Evolutionary conservation across 2,329 filamentous ascomycete genomes (phyloP).

Genomic region (Sclerotinia sclerotiorum): DNA sequence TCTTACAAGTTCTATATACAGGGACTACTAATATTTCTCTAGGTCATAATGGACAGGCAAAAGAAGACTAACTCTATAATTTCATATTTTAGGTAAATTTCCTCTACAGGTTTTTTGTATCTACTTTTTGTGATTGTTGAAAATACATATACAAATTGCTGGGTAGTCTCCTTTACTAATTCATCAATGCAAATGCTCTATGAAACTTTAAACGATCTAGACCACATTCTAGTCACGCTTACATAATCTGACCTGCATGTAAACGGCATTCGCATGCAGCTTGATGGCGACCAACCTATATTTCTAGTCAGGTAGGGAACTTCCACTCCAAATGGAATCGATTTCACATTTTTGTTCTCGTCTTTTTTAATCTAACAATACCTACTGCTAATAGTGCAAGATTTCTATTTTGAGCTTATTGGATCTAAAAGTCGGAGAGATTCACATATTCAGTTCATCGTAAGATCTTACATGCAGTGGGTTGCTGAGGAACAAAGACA

Average conservation of each 20-base stretch:
- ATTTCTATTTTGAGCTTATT: neutral
- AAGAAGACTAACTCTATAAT: neutral
- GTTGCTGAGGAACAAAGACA: slow-evolving; percentile 7
- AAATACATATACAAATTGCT: neutral
- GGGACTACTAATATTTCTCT: neutral
- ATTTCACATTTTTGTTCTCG: neutral
- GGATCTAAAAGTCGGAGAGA: neutral
- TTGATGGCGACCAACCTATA: neutral
- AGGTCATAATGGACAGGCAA: neutral
- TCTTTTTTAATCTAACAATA: neutral
- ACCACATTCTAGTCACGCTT: neutral
- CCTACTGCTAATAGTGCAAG: too few species aligned
- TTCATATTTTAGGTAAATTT: neutral
- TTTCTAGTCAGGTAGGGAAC: too few species aligned
- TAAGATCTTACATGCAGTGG: neutral
- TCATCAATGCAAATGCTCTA: too few species aligned
- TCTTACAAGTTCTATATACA: neutral
- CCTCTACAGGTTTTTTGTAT: neutral
- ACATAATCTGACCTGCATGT: neutral
- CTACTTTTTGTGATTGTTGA: neutral
- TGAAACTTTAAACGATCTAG: slow-evolving; percentile 1
- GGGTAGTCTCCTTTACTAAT: neutral
- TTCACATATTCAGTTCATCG: neutral
- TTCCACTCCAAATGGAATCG: neutral
- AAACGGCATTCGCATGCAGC: slow-evolving; percentile 1